Conservation (phyloP, 148 eudicot species). For the Vaccinium vitisidaea region DNA sequence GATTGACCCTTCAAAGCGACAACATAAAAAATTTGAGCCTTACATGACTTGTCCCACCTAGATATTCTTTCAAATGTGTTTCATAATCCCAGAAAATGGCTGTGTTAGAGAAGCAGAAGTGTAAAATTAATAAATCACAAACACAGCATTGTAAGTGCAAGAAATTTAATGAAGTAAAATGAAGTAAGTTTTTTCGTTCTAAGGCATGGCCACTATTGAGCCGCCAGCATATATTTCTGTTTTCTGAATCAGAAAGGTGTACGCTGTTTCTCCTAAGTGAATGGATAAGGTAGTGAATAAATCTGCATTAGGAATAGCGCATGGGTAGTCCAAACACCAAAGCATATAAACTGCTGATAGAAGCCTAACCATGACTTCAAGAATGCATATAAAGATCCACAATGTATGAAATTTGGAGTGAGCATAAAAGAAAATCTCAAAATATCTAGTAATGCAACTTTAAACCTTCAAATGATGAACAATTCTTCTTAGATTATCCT, state of each 20-base stretch:
- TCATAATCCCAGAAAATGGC: not conserved
- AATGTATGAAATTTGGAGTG: not conserved
- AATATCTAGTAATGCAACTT: not conserved
- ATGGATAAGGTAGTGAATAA: not conserved
- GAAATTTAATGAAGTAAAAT: not conserved
- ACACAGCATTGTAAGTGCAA: not conserved
- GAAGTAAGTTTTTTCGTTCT: not conserved
- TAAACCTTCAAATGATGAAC: constrained; percentile 80
- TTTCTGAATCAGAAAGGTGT: not conserved
- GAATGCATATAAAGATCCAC: not conserved
- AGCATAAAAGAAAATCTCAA: not conserved
- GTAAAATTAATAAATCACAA: not conserved
- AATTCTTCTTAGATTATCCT: constrained; percentile 69
- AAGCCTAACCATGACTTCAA: not conserved
- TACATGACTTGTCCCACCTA: not conserved
- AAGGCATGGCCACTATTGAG: not conserved
- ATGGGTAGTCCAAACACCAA: constrained; percentile 5
- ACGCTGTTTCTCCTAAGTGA: not conserved
- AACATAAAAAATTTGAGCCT: not conserved
- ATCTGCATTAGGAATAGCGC: not conserved
- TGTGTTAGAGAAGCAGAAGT: not conserved
- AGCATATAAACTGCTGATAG: not conserved
- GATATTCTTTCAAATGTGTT: not conserved
- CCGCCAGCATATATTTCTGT: not conserved
- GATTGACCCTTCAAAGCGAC: not conserved